Evolutionary conservation across 306 rosid genomes (phyloP), one percentile per base, ranked within the genome.

Genomic region (Benincasa hispida): DNA sequence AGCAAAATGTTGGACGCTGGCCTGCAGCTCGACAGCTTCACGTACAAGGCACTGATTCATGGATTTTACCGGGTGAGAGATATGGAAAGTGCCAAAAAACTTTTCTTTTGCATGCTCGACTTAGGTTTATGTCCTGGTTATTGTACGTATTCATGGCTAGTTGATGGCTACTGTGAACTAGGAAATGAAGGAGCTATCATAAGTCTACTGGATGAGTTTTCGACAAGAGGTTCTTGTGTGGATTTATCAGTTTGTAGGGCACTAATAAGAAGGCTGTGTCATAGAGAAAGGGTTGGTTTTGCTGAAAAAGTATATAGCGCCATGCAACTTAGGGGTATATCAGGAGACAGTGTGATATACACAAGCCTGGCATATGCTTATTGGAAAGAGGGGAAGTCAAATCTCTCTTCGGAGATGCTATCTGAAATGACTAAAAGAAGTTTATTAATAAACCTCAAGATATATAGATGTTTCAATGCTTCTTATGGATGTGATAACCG

Each of bases 221-320:
- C 80, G 72, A 86, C 75, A 27, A 86, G 80, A 86, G 92, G 93
- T 76, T 69, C 81, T 53, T 79, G 79, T 79, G 84, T 88, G 63
- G 89, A 93, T 83, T 79, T 90, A 66, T 90, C 97, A n/a, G 75
- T 87, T 34, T 89, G 77, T 82, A 86, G 97, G 84, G 90, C 97
- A 45, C 78, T 93, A 65, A 91, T 93, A 69, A 89, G 98, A 80
- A 85, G 92, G 84, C 65, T 87, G 80, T 88, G 97, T 79, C 90
- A 88, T 76, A 79, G 74, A 73, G 96, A 85, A 73, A 90, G 77
- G 70, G 58, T 88, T 48, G 87, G 76, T n/a, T 62, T 78, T 79
- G 94, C 96, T 69, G 91, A 87, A 79, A 87, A 85, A 83, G 61
- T 91, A 47, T 86, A 81, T 76, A 28, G 55, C 69, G 62, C 76